Base-by-base conservation (phyloP, 2,329 filamentous ascomycete genomes). In the Epichloe scottii region DNA sequence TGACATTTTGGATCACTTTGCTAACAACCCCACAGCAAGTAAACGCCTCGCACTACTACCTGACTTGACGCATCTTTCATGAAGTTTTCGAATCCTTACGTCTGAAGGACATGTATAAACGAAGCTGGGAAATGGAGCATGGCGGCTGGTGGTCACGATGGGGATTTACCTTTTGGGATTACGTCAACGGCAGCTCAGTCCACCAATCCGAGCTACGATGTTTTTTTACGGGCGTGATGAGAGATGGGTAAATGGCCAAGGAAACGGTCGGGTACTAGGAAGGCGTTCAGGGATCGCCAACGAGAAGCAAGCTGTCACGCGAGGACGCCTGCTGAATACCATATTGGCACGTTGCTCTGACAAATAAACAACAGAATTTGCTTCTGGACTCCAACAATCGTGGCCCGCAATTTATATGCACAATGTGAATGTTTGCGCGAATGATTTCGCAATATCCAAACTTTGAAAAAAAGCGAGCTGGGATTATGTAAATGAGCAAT, bases 41-140 rank as follows among this genome's bases (percentile, higher is more conserved):
- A 84, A 84, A 79, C 76, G 70, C 68, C 71, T 79, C 75, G 70
- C 74, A 69, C 71, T 72, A 70, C 71, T 71, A 75, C 76, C 78
- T 77, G 71, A 71, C 71, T 71, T 63, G 66, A 72, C 69, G 60
- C 68, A 71, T 71, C 70, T 68, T 61, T 61, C 61, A 67, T 68
- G 64, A 67, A 60, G 56, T 62, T 60, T 62, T 60, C 61, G 64
- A 54, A 67, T 54, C 62, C 59, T 61, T 63, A 61, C 62, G 58
- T 57, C 59, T 55, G 50, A 59, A 60, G 57, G 57, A 63, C 54
- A 50, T 48, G 48, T 53, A 38, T 48, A 53, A 51, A 37, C 55
- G 54, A 58, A 57, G 59, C 58, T 58, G 56, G 59, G 35, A 52
- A 53, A 57, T 37, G 38, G 42, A 17, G 38, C 34, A 48, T 43